Evolutionary conservation across 495 filamentous ascomycete species (phyloP).

Genomic region (Aspergillus bertholletiae): DNA sequence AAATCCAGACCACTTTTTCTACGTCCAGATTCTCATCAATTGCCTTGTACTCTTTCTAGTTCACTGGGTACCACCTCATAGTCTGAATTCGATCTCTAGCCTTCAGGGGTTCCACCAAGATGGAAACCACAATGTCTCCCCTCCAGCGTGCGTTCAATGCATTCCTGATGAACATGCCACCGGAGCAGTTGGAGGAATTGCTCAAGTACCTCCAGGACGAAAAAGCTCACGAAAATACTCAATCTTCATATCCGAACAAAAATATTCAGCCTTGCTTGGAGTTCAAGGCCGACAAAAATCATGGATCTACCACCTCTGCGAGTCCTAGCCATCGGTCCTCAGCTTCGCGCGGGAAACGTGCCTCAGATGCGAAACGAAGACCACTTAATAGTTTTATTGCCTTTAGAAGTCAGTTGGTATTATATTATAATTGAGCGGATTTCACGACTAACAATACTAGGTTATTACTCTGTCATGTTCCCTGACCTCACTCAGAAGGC

Average conservation of each 20-base stretch:
- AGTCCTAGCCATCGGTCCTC: background rate
- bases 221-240: background rate
- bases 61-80: background rate
- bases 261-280: background rate
- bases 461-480: conserved; percentile 39
- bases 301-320: background rate
- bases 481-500: conserved; percentile 35
- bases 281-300: background rate
- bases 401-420: conserved; percentile 48
- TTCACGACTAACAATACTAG: conserved; percentile 28
- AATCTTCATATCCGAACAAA: background rate
- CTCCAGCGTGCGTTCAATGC: conserved; percentile 17
- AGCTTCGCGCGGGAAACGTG: conserved; percentile 8
- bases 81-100: background rate
- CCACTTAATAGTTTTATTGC: conserved; percentile 48
- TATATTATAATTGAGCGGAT: no score
- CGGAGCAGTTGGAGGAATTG: conserved; percentile 12
- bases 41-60: background rate
- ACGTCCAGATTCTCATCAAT: background rate
- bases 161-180: conserved; percentile 16
- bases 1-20: background rate
- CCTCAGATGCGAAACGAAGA: conserved; percentile 12
- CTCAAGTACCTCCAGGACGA: conserved; percentile 6
- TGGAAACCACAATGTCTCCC: conserved; percentile 7
- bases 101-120: background rate